Base-by-base conservation (phyloP, 169 alveolate species). In the Plasmodium reichenowi region DNA sequence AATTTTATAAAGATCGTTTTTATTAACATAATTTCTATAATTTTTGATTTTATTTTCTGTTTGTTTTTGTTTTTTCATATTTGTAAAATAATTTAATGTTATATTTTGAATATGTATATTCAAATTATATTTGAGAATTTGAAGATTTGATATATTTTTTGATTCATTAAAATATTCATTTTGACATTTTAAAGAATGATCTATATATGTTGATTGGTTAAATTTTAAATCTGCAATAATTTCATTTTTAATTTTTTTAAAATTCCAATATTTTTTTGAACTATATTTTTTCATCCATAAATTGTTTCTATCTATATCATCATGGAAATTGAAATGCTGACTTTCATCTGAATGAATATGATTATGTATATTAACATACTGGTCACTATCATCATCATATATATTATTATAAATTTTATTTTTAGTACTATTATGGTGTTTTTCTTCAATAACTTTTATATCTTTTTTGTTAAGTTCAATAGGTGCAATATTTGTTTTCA, bases 401-500 rank as follows among this genome's bases (percentile, higher is more conserved):
- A 26, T 9, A 5, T 78, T n/a, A 78, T 64, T 17, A 64, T 78
- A 73, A 50, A 22, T 60, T 17, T 70, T 50, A 52, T 64, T 52
- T 64, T 78, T 47, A 12, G 64, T 56, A 22, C 24, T 32, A 4
- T 32, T 32, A 32, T 32, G 6, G 45, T 32, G 8, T 58, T 76
- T 64, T 67, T 80, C 90, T 80, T 80, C 90, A 15, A 80, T 38
- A 58, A 80, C 29, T 13, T 29, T 26, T 62, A 32, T 62, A 56
- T 80, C 71, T 72, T 80, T 68, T 54, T 80, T 80, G 50, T 76
- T 52, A 68, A 80, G 45, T 68, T 80, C 90, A 52, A 80, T 80
- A 48, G 90, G 90, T n/a, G 80, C 90, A n/a, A 80, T 80, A 47
- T 80, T 80, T 24, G 90, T 80, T 68, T 80, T 80, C 22, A 80